These are phyloP conservation scores for Fusarium bulbicola DNA, from an alignment of 2,329 filamentous ascomycete genomes.

Conservation along the genomic window DNA sequence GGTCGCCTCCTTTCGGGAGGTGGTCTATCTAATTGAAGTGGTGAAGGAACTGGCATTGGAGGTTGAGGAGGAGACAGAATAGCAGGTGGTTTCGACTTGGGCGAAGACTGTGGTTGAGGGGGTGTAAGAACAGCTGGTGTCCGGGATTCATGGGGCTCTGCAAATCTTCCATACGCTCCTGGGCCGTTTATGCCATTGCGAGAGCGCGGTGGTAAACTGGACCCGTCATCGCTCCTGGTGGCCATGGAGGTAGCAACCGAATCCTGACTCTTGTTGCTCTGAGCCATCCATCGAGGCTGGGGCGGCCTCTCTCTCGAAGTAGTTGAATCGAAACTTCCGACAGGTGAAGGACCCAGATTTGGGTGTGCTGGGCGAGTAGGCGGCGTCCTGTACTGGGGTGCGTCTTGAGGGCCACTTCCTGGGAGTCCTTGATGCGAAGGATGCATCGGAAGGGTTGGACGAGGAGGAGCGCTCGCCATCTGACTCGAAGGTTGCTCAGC, in stretches of 20 bases:
- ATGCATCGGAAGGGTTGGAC: slow-evolving; percentile 29
- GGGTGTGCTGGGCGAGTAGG: slow-evolving; percentile 47
- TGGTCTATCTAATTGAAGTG: slow-evolving; percentile 51
- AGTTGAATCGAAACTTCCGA: slow-evolving; percentile 61
- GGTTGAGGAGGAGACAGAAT: slow-evolving; percentile 35
- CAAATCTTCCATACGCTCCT: slow-evolving; percentile 51
- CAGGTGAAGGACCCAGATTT: slow-evolving; percentile 58
- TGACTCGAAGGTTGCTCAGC: slow-evolving; percentile 38
- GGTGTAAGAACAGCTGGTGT: slow-evolving; percentile 30
- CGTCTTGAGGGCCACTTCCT: slow-evolving; percentile 36
- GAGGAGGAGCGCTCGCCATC: slow-evolving; percentile 25
- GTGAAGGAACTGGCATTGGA: slow-evolving; percentile 38
- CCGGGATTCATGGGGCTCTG: slow-evolving; percentile 42
- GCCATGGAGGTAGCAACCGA: slow-evolving; percentile 60
- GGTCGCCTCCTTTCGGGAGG: slow-evolving; percentile 72
- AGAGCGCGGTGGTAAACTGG: slow-evolving; percentile 61
- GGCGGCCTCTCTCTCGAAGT: slow-evolving; percentile 52
- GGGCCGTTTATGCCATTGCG: slow-evolving; percentile 59
- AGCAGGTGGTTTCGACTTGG: slow-evolving; percentile 36
- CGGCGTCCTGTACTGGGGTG: slow-evolving; percentile 42
- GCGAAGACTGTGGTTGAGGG: slow-evolving; percentile 39
- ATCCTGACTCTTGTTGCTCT: slow-evolving; percentile 66
- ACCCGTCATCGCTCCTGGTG: slow-evolving; percentile 60
- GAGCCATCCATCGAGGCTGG: slow-evolving; percentile 57
- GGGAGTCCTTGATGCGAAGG: slow-evolving; percentile 22